Evolutionary conservation across 805 yeast species (phyloP).

Genomic region (Yamadazyma akitaensis): DNA sequence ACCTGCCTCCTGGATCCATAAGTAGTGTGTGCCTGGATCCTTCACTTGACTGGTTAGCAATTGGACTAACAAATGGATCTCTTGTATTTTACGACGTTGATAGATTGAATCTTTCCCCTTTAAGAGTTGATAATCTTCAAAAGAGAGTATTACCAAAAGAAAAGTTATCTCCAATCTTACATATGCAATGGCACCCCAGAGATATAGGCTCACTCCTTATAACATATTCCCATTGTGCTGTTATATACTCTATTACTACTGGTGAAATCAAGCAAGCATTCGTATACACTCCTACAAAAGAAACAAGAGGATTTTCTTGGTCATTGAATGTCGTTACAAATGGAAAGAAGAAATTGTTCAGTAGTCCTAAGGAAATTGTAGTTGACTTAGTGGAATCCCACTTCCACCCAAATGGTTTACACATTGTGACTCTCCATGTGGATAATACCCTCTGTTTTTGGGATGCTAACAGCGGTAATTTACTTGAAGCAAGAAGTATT

Average conservation of each 20-base stretch:
- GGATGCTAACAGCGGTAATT: slow-evolving; percentile 80
- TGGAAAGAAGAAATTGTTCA: slow-evolving; percentile 41
- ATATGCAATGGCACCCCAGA: slow-evolving; percentile 81
- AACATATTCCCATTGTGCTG: slow-evolving; percentile 66
- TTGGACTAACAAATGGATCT: slow-evolving; percentile 79
- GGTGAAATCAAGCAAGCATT: slow-evolving; percentile 56
- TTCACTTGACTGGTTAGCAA: slow-evolving; percentile 76
- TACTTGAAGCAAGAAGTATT: slow-evolving; percentile 70
- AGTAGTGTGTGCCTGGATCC: slow-evolving; percentile 78
- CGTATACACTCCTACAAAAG: slow-evolving; percentile 60
- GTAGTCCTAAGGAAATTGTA: slow-evolving; percentile 32
- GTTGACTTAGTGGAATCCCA: slow-evolving; percentile 47
- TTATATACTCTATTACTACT: slow-evolving; percentile 63
- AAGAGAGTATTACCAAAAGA: slow-evolving; percentile 54
- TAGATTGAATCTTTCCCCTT: slow-evolving; percentile 62
- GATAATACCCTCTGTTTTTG: slow-evolving; percentile 89
- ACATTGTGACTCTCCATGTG: slow-evolving; percentile 70
- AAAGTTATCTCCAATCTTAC: slow-evolving; percentile 58
- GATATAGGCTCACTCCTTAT: slow-evolving; percentile 78
- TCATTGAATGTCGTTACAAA: slow-evolving; percentile 29
- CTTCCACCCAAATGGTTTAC: slow-evolving; percentile 93
- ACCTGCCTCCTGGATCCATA: slow-evolving; percentile 63
- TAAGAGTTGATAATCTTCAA: slow-evolving; percentile 70
- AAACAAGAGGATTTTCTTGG: slow-evolving; percentile 57
- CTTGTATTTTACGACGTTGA: slow-evolving; percentile 77